phyloP scores from a whole-genome alignment of 208 protist species.

The Lotmaria passim region DNA sequence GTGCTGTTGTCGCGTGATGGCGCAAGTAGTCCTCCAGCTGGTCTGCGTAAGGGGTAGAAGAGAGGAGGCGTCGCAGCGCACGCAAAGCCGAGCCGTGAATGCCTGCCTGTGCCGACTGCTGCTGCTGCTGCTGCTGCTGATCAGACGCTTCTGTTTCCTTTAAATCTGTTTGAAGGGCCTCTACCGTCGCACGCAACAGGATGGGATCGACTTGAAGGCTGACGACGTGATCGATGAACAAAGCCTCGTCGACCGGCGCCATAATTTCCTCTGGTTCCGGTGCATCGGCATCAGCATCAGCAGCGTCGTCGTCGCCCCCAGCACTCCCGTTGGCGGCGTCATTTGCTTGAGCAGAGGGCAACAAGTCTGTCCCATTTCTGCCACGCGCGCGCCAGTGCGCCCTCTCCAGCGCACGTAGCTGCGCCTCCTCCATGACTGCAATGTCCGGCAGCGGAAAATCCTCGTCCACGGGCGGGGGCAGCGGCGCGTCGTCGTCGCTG shows the following conservation, averaged over 20 bases:
- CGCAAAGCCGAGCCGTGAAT: background rate
- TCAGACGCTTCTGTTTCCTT: background rate
- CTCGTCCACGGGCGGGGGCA: conserved; percentile 55
- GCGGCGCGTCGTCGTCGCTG: conserved; percentile 13
- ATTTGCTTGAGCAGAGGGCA: too few relatives aligned
- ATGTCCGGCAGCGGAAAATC: conserved; percentile 65
- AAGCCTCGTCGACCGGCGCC: conserved; percentile 57
- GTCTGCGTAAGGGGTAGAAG: conserved; percentile 8
- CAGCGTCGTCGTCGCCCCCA: conserved; percentile 1
- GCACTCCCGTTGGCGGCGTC: too few relatives aligned
- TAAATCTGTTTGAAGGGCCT: conserved; percentile 27
- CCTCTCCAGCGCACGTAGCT: conserved; percentile 40
- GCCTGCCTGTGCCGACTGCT: conserved; percentile 4
- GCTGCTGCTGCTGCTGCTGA: conserved; percentile 10
- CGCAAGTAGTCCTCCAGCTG: conserved; percentile 36
- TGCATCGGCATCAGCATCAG: background rate
- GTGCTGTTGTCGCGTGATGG: conserved; percentile 20
- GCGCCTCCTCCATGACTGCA: conserved; percentile 49
- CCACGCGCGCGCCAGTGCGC: conserved; percentile 35
- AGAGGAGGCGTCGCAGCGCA: conserved; percentile 17
- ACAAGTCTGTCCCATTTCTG: too few relatives aligned
- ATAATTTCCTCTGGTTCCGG: conserved; percentile 49
- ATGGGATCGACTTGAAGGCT: conserved; percentile 39
- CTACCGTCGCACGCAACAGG: conserved; percentile 47
- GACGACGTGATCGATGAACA: conserved; percentile 78